Percentiles rank a stretch among this genome's conserved stretches.
These are phyloP conservation scores for Hanseniaspora valbyensis DNA, from an alignment of 805 yeast species.

Conservation along the genomic window DNA sequence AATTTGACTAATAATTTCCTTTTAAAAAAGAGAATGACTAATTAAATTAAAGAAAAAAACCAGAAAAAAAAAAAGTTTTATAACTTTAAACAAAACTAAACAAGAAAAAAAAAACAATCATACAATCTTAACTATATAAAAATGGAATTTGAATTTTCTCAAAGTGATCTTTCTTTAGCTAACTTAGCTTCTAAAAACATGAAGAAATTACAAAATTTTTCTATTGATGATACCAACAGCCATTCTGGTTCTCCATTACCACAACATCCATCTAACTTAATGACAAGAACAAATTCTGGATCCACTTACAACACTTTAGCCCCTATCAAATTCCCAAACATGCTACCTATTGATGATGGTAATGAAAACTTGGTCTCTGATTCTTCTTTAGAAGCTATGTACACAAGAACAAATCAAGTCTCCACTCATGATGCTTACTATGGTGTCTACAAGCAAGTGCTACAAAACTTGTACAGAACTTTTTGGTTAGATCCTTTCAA, in stretches of 20 bases:
- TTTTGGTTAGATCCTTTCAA: conserved; percentile 47
- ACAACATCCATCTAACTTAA: background rate
- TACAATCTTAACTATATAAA: background rate
- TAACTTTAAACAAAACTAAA: background rate
- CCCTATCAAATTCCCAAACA: conserved; percentile 54
- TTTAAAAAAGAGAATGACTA: too few species aligned
- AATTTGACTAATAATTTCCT: too few species aligned
- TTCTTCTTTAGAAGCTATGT: conserved; percentile 14
- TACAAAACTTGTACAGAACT: conserved; percentile 57
- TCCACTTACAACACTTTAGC: conserved; percentile 33
- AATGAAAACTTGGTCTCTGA: conserved; percentile 15
- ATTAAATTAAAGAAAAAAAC: too few species aligned
- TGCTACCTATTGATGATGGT: conserved; percentile 15
- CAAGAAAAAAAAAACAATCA: background rate
- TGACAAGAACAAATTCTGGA: conserved; percentile 13
- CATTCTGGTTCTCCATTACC: background rate
- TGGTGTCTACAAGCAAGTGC: conserved; percentile 55
- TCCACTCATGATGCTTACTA: conserved; percentile 8
- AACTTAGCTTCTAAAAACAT: conserved; percentile 14
- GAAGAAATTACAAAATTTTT: conserved; percentile 8
- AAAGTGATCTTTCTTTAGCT: conserved; percentile 12
- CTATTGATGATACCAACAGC: background rate
- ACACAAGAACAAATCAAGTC: conserved; percentile 10
- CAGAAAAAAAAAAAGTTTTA: background rate
- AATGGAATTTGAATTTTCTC: conserved; percentile 7